Conservation (phyloP, 176 grass and related monocot genomes). For the Oropetium thomaeum region DNA sequence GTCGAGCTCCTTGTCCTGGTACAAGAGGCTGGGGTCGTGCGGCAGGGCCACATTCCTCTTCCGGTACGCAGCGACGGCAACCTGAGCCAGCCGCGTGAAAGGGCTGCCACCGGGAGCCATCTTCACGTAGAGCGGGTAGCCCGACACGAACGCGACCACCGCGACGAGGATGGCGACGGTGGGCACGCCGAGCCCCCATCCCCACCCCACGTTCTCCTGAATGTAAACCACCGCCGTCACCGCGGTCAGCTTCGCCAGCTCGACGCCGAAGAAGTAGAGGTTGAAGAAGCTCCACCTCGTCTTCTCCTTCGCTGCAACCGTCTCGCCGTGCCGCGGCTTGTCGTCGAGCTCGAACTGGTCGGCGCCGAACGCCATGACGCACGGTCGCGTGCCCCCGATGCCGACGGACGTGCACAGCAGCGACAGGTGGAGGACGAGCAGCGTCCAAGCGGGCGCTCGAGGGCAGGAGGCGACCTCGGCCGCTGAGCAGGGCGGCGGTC, state of each 20-base stretch:
- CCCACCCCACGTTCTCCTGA: conserved; percentile 69
- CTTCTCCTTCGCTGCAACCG: neutral
- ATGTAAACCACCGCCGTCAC: conserved; percentile 55
- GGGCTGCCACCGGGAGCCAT: conserved; percentile 56
- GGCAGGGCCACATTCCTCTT: conserved; percentile 41
- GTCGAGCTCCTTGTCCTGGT: conserved; percentile 63
- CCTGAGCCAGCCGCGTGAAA: conserved; percentile 46
- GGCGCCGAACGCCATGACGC: conserved; percentile 76
- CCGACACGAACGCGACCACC: conserved; percentile 37
- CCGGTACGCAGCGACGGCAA: conserved; percentile 38
- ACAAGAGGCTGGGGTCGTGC: conserved; percentile 46
- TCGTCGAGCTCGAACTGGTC: conserved; percentile 6
- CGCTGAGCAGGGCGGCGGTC: conserved; percentile 10
- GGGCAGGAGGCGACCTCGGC: conserved; percentile 23
- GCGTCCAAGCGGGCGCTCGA: conserved; percentile 35
- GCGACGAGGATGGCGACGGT: conserved; percentile 44
- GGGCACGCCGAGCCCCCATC: conserved; percentile 53
- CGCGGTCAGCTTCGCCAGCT: conserved; percentile 43
- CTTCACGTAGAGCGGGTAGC: conserved; percentile 46
- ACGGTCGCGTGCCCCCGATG: conserved; percentile 61
- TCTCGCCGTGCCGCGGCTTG: neutral
- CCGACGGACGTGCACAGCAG: conserved; percentile 53
- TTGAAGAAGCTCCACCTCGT: conserved; percentile 78
- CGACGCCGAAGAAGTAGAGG: conserved; percentile 64
- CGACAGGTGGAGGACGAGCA: conserved; percentile 49